Percentiles rank a stretch among this genome's conserved stretches.
These are phyloP conservation scores for Phellopilus nigrolimitatus DNA, from an alignment of 1,284 basidiomycete genomes.

Conservation along the genomic window DNA sequence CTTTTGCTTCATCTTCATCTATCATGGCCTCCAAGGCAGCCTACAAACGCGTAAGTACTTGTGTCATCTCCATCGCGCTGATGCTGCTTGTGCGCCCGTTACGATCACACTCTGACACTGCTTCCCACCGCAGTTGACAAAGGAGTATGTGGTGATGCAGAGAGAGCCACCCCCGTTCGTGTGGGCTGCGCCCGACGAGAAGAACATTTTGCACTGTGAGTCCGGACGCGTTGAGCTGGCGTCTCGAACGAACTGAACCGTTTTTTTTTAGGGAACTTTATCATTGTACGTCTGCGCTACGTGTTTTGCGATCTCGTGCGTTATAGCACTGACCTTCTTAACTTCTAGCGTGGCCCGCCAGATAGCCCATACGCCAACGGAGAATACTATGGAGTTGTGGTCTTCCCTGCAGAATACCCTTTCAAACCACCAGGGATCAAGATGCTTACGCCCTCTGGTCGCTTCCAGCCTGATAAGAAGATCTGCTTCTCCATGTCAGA, in stretches of 20 bases:
- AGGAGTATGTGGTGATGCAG: constrained; percentile 93
- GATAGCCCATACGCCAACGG: constrained; percentile 91
- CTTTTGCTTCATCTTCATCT: constrained; percentile 8
- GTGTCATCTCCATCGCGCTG: constrained; percentile 8
- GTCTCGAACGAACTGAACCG: constrained; percentile 6
- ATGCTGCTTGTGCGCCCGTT: constrained; percentile 11
- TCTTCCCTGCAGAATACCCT: constrained; percentile 90
- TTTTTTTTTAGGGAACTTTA: constrained; percentile 71
- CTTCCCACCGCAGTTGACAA: constrained; percentile 53
- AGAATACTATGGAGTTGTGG: constrained; percentile 86
- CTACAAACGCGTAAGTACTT: constrained; percentile 66
- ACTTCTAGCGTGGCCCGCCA: constrained; percentile 77
- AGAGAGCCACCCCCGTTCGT: constrained; percentile 91
- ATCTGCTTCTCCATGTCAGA: constrained; percentile 97
- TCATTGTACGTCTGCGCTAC: constrained; percentile 57
- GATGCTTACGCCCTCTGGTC: constrained; percentile 93
- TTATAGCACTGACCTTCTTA: constrained; percentile 18
- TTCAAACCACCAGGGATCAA: constrained; percentile 97
- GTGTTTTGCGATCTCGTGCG: neutral
- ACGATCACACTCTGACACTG: constrained; percentile 17
- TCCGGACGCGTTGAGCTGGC: constrained; percentile 23
- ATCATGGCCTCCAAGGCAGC: constrained; percentile 82
- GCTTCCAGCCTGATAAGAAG: constrained; percentile 90
- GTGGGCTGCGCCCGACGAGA: constrained; percentile 91
- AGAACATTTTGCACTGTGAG: constrained; percentile 88